These are phyloP conservation scores for Yarrowia osloensis DNA, from an alignment of 805 yeast species.

Conservation along the genomic window DNA sequence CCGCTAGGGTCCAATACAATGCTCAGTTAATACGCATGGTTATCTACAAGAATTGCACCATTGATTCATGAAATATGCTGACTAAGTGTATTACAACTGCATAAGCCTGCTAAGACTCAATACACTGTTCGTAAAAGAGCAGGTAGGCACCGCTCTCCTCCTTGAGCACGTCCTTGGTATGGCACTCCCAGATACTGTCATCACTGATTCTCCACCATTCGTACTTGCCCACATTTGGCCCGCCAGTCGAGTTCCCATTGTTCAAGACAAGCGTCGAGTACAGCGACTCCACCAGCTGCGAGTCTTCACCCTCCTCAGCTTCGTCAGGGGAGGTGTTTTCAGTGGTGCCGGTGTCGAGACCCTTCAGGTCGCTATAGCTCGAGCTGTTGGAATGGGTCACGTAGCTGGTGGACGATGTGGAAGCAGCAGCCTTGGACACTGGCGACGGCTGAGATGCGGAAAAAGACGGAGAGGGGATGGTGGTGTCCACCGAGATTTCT, in stretches of 20 bases:
- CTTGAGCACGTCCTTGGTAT: slow-evolving; percentile 56
- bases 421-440: slow-evolving; percentile 4
- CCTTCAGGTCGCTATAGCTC: slow-evolving; percentile 15
- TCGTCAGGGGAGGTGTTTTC: not conserved
- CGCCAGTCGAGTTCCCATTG: slow-evolving; percentile 21
- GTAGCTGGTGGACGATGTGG: slow-evolving; percentile 21
- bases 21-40: too few relatives aligned
- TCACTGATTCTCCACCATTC: slow-evolving; percentile 83
- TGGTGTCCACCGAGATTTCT: not conserved
- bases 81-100: too few relatives aligned
- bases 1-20: too few relatives aligned
- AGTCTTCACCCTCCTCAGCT: slow-evolving; percentile 1
- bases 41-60: too few relatives aligned
- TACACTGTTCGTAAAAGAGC: slow-evolving; percentile 69
- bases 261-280: slow-evolving; percentile 18
- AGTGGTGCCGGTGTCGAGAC: not conserved
- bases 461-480: slow-evolving; percentile 2
- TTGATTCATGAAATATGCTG: too few relatives aligned
- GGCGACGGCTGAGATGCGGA: slow-evolving; percentile 31
- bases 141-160: slow-evolving; percentile 82
- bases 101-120: not conserved
- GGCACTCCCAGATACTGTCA: slow-evolving; percentile 63
- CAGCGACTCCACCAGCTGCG: slow-evolving; percentile 19
- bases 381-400: slow-evolving; percentile 25
- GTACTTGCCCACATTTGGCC: slow-evolving; percentile 32